Conservation (phyloP, 2,329 filamentous ascomycete species). For the Penicillium rolfsii region DNA sequence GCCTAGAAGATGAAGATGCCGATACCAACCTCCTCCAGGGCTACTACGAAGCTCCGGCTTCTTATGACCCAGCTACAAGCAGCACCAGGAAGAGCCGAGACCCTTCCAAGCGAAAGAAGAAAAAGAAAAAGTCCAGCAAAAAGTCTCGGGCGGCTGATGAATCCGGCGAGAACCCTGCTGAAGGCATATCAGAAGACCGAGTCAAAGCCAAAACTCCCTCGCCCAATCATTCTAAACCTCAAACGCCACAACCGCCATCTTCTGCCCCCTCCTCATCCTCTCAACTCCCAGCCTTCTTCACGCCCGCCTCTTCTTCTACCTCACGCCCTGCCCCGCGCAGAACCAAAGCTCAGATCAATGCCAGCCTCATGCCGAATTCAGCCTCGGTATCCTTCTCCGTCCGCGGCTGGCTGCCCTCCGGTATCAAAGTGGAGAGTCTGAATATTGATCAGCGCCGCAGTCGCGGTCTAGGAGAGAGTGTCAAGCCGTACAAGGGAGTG, state of each 20-base stretch:
- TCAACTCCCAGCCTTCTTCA: slow-evolving; percentile 28
- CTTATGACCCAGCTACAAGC: slow-evolving; percentile 31
- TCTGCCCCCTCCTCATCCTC: slow-evolving; percentile 23
- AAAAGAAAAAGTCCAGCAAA: slow-evolving; percentile 44
- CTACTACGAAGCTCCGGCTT: slow-evolving; percentile 51
- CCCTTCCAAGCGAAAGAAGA: slow-evolving; percentile 39
- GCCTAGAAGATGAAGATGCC: slow-evolving; percentile 37
- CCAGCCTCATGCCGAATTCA: slow-evolving; percentile 78
- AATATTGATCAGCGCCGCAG: slow-evolving; percentile 75
- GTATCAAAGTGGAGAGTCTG: slow-evolving; percentile 65
- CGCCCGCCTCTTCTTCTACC: slow-evolving; percentile 25
- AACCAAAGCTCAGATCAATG: slow-evolving; percentile 64
- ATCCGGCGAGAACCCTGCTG: slow-evolving; percentile 18
- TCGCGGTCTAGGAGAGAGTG: slow-evolving; percentile 78
- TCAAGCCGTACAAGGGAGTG: slow-evolving; percentile 96
- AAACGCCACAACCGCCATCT: slow-evolving; percentile 25
- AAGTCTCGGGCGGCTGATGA: slow-evolving; percentile 30
- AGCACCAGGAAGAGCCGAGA: slow-evolving; percentile 34
- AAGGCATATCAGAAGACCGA: slow-evolving; percentile 18
- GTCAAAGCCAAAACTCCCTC: slow-evolving; percentile 26
- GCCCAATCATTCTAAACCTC: slow-evolving; percentile 27
- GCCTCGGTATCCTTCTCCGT: slow-evolving; percentile 68
- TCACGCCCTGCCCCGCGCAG: slow-evolving; percentile 33
- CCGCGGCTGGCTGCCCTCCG: slow-evolving; percentile 67
- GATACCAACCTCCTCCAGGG: slow-evolving; percentile 49